Base-by-base conservation (phyloP, 2,329 filamentous ascomycete species). In the Aspergillus unguis region DNA sequence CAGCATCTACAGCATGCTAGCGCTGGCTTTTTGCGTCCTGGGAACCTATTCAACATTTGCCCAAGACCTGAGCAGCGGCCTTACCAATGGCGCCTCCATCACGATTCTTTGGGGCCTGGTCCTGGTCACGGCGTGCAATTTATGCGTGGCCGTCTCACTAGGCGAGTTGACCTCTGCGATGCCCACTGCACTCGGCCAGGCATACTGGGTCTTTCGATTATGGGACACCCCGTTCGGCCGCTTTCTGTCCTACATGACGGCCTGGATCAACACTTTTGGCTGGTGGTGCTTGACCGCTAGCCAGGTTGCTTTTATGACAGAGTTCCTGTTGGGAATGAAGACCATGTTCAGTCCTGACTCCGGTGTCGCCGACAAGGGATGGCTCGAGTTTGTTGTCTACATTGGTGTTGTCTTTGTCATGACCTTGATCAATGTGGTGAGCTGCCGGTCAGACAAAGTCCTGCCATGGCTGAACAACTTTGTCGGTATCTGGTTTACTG, bases 61-160 rank as follows among this genome's bases (percentile, higher is more conserved):
- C 0, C 79, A 83, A 61, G 75, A 73, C 40, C 68, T 79, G 5
- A 72, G 71, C 51, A 79, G 74, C 54, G 81, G 80, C 5, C 71
- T 84, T 33, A 75, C 71, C n/a, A 81, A 77, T 52, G 86, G 86
- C 17, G 84, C 86, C 64, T 77, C 79, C 17, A 85, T 87, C n/a
- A 86, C 84, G 31, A 79, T 88, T 35, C 71, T 89, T 54, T 89
- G 83, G 78, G 86, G 86, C 40, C 88, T 81, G 82, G 75, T 87
- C 17, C 65, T 85, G 33, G 78, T 87, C 11, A 84, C 82, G 3
- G 66, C 84, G 43, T 80, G 87, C 58, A 84, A 82, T 7, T 71
- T 83, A 38, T 77, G 76, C 55, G 85, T 88, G 54, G 84, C 83
- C 36, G 80, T 81, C 23, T 85, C 83, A 10, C 72, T 87, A 44